Evolutionary conservation across 139 green algal genomes (phyloP).

Genomic region (Microglena sp.): DNA sequence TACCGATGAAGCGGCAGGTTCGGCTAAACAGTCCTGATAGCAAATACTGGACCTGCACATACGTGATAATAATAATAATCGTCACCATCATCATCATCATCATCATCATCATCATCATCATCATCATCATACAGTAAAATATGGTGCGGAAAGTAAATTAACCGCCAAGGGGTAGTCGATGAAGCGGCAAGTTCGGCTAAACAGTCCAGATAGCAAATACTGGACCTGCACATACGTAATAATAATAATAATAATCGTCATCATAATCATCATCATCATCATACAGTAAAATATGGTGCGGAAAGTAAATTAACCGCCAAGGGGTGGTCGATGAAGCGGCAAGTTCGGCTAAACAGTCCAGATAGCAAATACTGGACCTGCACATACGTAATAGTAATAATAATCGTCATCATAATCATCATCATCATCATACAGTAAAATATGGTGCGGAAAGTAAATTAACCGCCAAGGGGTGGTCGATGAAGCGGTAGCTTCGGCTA

Average conservation of each 20-base stretch:
- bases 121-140: too few relatives aligned
- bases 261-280: too few relatives aligned
- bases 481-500: constrained; percentile 63
- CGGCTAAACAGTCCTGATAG: constrained; percentile 62
- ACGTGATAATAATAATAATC: background rate
- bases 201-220: constrained; percentile 60
- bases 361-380: constrained; percentile 55
- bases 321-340: constrained; percentile 34
- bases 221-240: constrained; percentile 33
- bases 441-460: too few relatives aligned
- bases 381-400: background rate
- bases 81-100: background rate
- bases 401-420: background rate
- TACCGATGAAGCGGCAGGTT: constrained; percentile 49
- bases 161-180: too few relatives aligned
- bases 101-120: too few relatives aligned
- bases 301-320: too few relatives aligned
- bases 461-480: too few relatives aligned
- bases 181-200: constrained; percentile 68
- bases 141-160: too few relatives aligned
- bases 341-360: constrained; percentile 67
- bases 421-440: too few relatives aligned
- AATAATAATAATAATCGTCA: too few relatives aligned
- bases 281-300: too few relatives aligned
- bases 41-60: constrained; percentile 46